Base-by-base conservation (phyloP, 208 protist genomes). In the Acanthamoeba triangularis region DNA sequence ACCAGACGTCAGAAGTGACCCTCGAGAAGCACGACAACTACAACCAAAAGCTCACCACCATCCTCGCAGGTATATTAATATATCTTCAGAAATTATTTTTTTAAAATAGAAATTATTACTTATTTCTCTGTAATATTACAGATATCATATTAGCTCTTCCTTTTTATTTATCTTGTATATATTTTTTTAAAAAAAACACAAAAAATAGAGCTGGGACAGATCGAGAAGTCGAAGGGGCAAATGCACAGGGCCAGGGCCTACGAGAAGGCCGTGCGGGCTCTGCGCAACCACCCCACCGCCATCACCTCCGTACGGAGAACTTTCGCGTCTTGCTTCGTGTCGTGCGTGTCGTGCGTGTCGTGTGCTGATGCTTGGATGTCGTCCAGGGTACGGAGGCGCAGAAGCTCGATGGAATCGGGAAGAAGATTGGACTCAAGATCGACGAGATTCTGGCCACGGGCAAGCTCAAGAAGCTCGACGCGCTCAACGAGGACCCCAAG, bases 401-500 rank as follows among this genome's bases (percentile, higher is more conserved):
- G 80, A 74, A 96, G 49, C 59, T 96, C 14, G 88, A 91, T 54
- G 95, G 95, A 18, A 93, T 96, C 33, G 95, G 95, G 18, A 30
- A 25, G 41, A 96, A 96, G 49, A 94, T 96, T 18, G 82, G 67
- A 52, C 61, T 93, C 28, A 96, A 96, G 47, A 90, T 96, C 8
- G 56, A 96, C 59, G 96, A 96, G 44, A 94, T 96, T 28, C 33
- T 96, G 35, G 93, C 93, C 47, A 96, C 96, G 35, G 93, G 93
- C 25, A 94, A 90, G 69, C 52, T 96, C 56, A 78, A 84, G 0
- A 96, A 95, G 82, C 74, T 96, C n/a, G 44, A 95, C n/a, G 90
- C 41, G 44, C 49, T 90, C 67, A 6, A 85, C 37, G 2, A 37
- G 13, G 87, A 96, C 87, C 54, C 93, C 41, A 52, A 33, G 28